Base-by-base conservation (phyloP, 2,329 filamentous ascomycete genomes). In the Xylaria sp. region DNA sequence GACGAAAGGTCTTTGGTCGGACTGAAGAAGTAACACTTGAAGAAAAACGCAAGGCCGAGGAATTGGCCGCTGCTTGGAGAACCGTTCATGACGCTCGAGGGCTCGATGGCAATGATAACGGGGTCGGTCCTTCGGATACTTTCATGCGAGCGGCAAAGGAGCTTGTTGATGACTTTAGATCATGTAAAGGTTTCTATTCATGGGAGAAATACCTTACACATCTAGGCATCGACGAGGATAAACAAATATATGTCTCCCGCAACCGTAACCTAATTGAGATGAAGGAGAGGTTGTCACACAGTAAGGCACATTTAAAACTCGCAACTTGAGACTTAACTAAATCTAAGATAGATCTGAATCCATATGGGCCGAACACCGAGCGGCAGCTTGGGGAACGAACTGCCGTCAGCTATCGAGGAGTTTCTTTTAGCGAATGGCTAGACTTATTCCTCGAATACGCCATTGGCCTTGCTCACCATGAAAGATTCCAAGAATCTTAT, bases 361-460 rank as follows among this genome's bases (percentile, higher is more conserved):
- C 78, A 13, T 71, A 75, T 36, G 79, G 77, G 11, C 65, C 73
- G 1, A 73, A 77, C 11, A 71, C 73, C 22, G 73, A 77, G 27
- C 76, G 72, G 15, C 75, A 72, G 54, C 72, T 76, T 47, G 72
- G 70, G 6, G 69, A 72, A 15, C 65, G 69, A 22, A 70, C 73
- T 20, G 75, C 77, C 5, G 76, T 79, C 51, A 79, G 82, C 22
- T 82, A 83, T 59, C 90, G 93, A 71, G 92, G 91, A 7, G 92
- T 98, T 53, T 83, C 89, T 0, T 97, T 98, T 75, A 84, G 90
- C 65, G 86, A 89, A 53, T 99, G 96, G 96, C 86, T 97, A 2
- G 92, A 96, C 72, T 85, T 97, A 0, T 97, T 99, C 76, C 86
- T 96, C 39, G 92, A 96, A 74, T 96, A 96, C 76, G 92, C 94